phyloP scores from a whole-genome alignment of 2,329 filamentous ascomycete genomes.

The Ceratocystis variospora region DNA sequence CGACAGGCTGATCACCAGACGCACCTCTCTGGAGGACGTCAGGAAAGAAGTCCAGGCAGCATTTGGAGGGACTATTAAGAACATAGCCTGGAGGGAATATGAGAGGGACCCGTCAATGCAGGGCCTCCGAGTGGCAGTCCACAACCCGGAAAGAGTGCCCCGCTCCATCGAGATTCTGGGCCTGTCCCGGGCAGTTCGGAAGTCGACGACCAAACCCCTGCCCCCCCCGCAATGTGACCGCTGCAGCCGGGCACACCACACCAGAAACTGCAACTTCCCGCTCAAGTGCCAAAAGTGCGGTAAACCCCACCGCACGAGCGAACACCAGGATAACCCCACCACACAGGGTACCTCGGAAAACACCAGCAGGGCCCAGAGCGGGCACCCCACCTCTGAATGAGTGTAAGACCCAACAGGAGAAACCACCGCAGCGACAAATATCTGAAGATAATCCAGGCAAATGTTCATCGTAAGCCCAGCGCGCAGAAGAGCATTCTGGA shows the following conservation, averaged over 20 bases:
- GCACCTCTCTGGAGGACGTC: too few relatives aligned
- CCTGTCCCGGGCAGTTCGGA: neutral
- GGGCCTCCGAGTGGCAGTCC: neutral
- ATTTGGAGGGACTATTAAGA: neutral
- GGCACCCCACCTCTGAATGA: neutral
- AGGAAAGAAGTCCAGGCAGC: neutral
- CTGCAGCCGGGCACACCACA: neutral
- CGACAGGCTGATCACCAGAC: too few relatives aligned
- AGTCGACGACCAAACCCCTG: neutral
- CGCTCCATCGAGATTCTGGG: neutral
- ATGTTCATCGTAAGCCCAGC: neutral
- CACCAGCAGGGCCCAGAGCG: neutral
- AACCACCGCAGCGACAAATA: neutral
- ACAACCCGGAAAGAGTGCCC: neutral
- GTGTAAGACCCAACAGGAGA: neutral
- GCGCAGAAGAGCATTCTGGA: constrained; percentile 2
- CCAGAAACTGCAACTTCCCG: neutral
- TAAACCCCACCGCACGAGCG: neutral
- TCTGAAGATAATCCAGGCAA: neutral
- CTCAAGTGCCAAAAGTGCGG: neutral
- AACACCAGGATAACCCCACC: neutral
- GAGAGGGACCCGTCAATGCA: neutral
- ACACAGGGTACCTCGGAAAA: neutral
- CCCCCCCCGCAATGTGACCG: neutral
- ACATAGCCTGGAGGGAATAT: neutral